Evolutionary conservation across 768 basidiomycete genomes (phyloP).

Genomic region (Rhizopogon vesiculosus): DNA sequence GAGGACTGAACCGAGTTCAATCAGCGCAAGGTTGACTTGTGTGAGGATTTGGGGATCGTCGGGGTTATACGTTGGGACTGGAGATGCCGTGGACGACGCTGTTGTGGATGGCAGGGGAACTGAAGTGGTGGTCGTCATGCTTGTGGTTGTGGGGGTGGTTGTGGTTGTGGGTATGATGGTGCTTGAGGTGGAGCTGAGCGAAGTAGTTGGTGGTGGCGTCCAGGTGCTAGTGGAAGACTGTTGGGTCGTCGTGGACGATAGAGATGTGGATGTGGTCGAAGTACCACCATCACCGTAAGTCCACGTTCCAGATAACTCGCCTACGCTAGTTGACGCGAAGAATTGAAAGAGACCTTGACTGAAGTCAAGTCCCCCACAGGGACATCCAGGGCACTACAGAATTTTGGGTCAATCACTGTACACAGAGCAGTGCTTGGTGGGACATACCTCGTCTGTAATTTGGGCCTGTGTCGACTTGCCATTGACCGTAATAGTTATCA

Average conservation of each 20-base stretch:
- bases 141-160: slow-evolving; percentile 12
- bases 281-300: slow-evolving; percentile 20
- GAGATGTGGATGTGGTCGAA: slow-evolving; percentile 16
- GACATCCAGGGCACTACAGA: slow-evolving; percentile 36
- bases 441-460: slow-evolving; percentile 40
- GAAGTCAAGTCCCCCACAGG: slow-evolving; percentile 39
- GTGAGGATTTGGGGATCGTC: slow-evolving; percentile 16
- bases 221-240: slow-evolving; percentile 17
- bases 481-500: slow-evolving; percentile 36
- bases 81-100: slow-evolving; percentile 2
- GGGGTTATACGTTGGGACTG: slow-evolving; percentile 12
- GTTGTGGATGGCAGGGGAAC: neutral
- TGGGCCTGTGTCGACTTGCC: slow-evolving; percentile 35
- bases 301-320: slow-evolving; percentile 40
- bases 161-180: neutral
- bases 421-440: neutral
- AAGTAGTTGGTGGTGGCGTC: slow-evolving; percentile 10
- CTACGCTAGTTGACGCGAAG: slow-evolving; percentile 30
- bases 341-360: slow-evolving; percentile 39
- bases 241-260: slow-evolving; percentile 9
- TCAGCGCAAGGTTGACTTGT: slow-evolving; percentile 20
- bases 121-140: slow-evolving; percentile 5
- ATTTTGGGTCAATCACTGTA: neutral
- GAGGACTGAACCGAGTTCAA: slow-evolving; percentile 19
- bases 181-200: neutral